These are phyloP conservation scores for Isoetes engelmannii DNA, from an alignment of 83 land plant species.

Conservation along the genomic window DNA sequence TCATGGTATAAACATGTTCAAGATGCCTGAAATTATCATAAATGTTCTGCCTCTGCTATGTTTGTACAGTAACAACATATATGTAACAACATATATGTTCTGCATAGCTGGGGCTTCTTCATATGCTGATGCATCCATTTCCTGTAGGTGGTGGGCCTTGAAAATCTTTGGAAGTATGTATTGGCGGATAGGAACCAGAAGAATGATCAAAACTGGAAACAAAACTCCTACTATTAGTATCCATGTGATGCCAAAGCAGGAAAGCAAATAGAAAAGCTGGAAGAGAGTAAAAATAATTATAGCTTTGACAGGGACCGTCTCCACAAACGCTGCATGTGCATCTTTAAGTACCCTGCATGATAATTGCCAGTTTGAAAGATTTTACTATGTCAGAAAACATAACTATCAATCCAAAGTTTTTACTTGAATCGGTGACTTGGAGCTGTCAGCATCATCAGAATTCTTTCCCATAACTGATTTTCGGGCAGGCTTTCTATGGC, in stretches of 20 bases:
- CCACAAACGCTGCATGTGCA: conserved; percentile 73
- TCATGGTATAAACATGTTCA: too few relatives aligned
- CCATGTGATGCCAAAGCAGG: conserved; percentile 90
- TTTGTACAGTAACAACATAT: too few relatives aligned
- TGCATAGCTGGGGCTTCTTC: conserved; percentile 67
- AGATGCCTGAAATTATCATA: too few relatives aligned
- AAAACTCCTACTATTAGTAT: conserved; percentile 90
- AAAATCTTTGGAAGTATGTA: conserved; percentile 70
- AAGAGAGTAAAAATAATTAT: conserved; percentile 66
- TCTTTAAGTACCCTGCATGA: conserved; percentile 58
- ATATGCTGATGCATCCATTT: conserved; percentile 86
- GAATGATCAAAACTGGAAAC: conserved; percentile 81
- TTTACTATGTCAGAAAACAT: too few relatives aligned
- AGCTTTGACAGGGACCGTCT: conserved; percentile 81
- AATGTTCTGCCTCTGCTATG: too few relatives aligned
- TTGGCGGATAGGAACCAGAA: conserved; percentile 71
- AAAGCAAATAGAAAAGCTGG: conserved; percentile 60
- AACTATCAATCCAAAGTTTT: not conserved
- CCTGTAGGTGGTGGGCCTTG: conserved; percentile 62
- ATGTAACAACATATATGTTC: too few relatives aligned
- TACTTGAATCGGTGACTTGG: conserved; percentile 74
- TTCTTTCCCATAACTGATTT: conserved; percentile 94
- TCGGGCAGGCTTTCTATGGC: conserved; percentile 96
- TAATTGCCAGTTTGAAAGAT: too few relatives aligned
- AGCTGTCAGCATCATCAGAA: conserved; percentile 67